Base-by-base conservation (phyloP, 2,329 filamentous ascomycete species). In the Alternaria ethzedia region DNA sequence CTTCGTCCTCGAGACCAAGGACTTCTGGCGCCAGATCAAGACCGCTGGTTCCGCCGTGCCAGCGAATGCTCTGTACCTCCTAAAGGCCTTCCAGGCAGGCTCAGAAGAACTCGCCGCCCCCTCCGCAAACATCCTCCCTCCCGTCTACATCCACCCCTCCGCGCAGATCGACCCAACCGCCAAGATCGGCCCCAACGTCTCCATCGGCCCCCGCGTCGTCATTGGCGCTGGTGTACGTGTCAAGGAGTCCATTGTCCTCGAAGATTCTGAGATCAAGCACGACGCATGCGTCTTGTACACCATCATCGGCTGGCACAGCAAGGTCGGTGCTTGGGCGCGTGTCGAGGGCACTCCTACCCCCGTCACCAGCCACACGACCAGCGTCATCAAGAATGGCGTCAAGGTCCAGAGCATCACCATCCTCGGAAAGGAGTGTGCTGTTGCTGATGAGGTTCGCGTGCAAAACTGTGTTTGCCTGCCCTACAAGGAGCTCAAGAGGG, bases 11-110 rank as follows among this genome's bases (percentile, higher is more conserved):
- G 96, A 99, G 85, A 98, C 95, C 70, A 97, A 96, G 84, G 96
- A 98, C 81, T 99, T 99, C 82, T 99, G 96, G 96, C 93, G 96
- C 74, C 96, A 99, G 86, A 98, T 99, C 88, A 99, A 99, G 88
- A 97, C 96, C 2, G 96, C 96, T 64, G 96, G 96, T 64, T 98
- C 95, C 6, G 96, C 96, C 54, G 94, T 99, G 26, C 96, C 96
- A 15, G 96, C 96, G 67, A 98, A 98, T 77, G 96, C 96, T 13
- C 88, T 99, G 32, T 99, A 99, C 83, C 89, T 99, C 58, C 93
- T 96, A 80, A 93, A 97, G 84, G 95, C 96, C 20, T 91, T 91
- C 85, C 95, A 98, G 82, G 87, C 86, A 47, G 89, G 89, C 70
- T 93, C 92, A 43, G 86, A 89, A 57, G 95, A 97, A 83, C 90